phyloP scores from a whole-genome alignment of 148 eudicot species.

The Fagopyrum esculentum region DNA sequence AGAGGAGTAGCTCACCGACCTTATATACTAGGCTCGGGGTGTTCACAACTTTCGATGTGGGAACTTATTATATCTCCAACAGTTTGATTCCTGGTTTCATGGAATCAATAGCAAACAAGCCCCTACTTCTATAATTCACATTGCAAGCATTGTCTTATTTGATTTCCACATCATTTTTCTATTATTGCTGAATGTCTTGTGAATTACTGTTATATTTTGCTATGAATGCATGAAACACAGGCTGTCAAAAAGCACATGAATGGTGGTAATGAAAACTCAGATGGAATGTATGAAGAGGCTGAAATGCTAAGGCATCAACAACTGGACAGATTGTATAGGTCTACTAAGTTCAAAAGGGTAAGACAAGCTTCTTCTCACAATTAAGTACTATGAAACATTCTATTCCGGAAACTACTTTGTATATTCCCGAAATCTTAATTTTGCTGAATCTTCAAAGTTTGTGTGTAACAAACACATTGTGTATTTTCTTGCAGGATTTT shows the following conservation, averaged over 20 bases:
- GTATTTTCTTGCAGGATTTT: constrained; percentile 58
- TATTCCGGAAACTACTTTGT: background rate
- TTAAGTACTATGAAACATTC: too few species aligned
- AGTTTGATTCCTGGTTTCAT: too few species aligned
- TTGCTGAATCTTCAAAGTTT: background rate
- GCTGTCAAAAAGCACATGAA: constrained; percentile 92
- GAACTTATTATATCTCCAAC: too few species aligned
- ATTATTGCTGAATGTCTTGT: too few species aligned
- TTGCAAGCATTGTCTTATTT: too few species aligned
- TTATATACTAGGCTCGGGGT: too few species aligned
- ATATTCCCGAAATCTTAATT: background rate
- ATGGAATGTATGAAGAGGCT: constrained; percentile 77
- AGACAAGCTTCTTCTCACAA: background rate
- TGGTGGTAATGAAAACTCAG: constrained; percentile 86
- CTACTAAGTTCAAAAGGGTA: constrained; percentile 91
- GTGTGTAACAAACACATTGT: background rate
- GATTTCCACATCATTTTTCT: too few species aligned
- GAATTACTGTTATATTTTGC: background rate
- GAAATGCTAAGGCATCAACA: constrained; percentile 87
- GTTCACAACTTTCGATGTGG: too few species aligned
- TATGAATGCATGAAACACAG: constrained; percentile 29
- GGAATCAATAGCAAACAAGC: background rate
- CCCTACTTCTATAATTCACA: background rate
- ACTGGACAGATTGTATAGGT: constrained; percentile 71
- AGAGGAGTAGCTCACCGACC: too few species aligned